Evolutionary conservation across 371 early-diverging fungal genomes (phyloP), one percentile per base, ranked within the genome.

Genomic region (Saksenaea vasiformis): DNA sequence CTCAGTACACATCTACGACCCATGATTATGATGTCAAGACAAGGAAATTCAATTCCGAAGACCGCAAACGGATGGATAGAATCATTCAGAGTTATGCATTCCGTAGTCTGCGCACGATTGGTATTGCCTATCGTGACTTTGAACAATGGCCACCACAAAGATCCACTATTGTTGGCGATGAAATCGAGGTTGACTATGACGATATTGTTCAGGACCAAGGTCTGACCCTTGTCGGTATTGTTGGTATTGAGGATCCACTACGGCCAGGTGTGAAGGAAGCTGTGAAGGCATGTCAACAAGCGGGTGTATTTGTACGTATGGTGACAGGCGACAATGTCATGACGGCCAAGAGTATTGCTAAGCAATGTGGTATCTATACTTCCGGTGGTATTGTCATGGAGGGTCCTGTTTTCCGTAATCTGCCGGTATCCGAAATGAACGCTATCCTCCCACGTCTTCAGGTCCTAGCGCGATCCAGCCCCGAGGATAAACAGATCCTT

Each of bases 301-400:
- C 93, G 34, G 93, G 93, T 59, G 89, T 93, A 5, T 73, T 83
- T 66, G 90, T 93, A 22, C 87, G 90, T 7, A 94, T 93, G 93
- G 91, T 93, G 15, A 92, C 92, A 26, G 92, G 92, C 57, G 92
- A 92, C 69, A 88, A 90, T 64, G 56, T 90, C 53, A 61, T 80
- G 19, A 91, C 89, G 4, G 91, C 92, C 19, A 79, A 80, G 63
- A 78, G 84, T 17, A 89, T 92, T 67, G 92, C 91, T 41, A 84
- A 76, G 19, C 84, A 90, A 67, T 85, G 87, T 56, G 85, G 85
- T 36, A 91, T 92, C 64, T 84, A 84, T 60, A 84, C 78, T 4
- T 65, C 76, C 17, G 85, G 87, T 54, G 87, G 89, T 43, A 70
- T 81, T 55, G 81, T 84, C 54, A 87, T 92, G 83, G 86, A 85